Evolutionary conservation across 2,329 filamentous ascomycete species (phyloP), one percentile per base, ranked within the genome.

Genomic region (Aspergillus costaricaensis): DNA sequence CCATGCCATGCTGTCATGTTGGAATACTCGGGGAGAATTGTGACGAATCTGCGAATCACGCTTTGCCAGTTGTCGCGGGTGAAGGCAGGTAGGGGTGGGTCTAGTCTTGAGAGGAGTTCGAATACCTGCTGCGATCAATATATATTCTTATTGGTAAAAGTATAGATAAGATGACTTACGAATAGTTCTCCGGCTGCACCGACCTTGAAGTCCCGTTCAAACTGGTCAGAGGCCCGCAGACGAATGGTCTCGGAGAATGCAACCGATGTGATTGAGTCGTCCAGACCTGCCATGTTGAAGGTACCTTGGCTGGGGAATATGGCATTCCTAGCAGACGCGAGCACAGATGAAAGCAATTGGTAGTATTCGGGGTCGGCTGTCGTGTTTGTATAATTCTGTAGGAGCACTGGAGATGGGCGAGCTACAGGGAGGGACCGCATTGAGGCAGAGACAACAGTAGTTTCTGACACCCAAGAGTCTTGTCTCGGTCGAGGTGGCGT

Each of bases 31-130:
- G 73, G 70, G 59, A 83, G 79, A 0, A 67, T 61, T 0, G 58
- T 72, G 4, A 79, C 75, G 58, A 77, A 74, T 21, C 71, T 69
- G 9, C 82, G 73, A n/a, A 85, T 81, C 0, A 66, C 81, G 61
- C 81, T 84, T 58, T 74, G 69, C 83, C 83, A 85, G 38, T 83
- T 83, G 0, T 66, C 59, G 2, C 63, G 57, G 1, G 57, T 63
- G 50, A 83, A 84, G 2, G n/a, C 41, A 8, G 55, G 58, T 17
- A 61, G 48, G 6, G n/a, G n/a, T 14, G 59, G 54, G 14, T 30
- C 25, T 19, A 58, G 19, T 2, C 36, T 21, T 8, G 59, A 61
- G 15, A 63, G 43, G 3, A 61, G 14, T 32, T 63, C 59, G 30
- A 63, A 63, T 9, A 61, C 59, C 61, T 63, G 32, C 12, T 32